Percentiles rank a stretch among this genome's conserved stretches.
These are phyloP conservation scores for Neonectria neomacrospora DNA, from an alignment of 2,329 filamentous ascomycete species.

Conservation along the genomic window DNA sequence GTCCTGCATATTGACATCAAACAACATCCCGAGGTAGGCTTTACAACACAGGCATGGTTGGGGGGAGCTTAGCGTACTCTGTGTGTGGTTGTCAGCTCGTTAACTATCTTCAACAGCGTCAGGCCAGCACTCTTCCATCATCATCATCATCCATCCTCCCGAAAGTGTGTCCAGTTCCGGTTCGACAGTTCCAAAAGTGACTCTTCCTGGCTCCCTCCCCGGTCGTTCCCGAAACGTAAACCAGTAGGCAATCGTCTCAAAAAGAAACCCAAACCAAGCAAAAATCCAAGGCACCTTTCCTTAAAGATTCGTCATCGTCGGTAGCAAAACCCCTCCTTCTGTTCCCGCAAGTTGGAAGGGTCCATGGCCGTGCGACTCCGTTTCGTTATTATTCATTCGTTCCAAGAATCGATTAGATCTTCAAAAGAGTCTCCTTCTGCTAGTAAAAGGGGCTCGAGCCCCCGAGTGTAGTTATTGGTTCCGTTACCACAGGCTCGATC, in stretches of 20 bases:
- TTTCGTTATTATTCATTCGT: slow-evolving; percentile 19
- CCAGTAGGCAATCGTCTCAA: slow-evolving; percentile 21
- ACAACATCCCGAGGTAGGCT: background rate
- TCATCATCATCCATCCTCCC: slow-evolving; percentile 21
- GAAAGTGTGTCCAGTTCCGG: slow-evolving; percentile 25
- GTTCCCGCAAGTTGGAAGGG: slow-evolving; percentile 19
- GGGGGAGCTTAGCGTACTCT: slow-evolving; percentile 21
- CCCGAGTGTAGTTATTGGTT: background rate
- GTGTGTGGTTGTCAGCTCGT: slow-evolving; percentile 19
- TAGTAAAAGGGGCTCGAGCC: background rate
- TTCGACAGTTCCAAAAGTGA: slow-evolving; percentile 23
- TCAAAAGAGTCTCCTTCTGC: slow-evolving; percentile 19
- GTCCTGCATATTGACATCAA: background rate
- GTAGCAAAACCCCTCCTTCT: slow-evolving; percentile 12
- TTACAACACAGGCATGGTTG: background rate
- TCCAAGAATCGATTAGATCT: slow-evolving; percentile 29
- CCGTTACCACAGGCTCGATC: slow-evolving; percentile 8
- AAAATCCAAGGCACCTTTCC: slow-evolving; percentile 26
- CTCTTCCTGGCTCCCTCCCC: slow-evolving; percentile 16
- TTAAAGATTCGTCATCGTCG: slow-evolving; percentile 19
- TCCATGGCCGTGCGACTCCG: slow-evolving; percentile 9
- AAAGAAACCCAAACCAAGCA: slow-evolving; percentile 20
- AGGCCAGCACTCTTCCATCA: slow-evolving; percentile 14
- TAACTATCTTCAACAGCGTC: slow-evolving; percentile 20
- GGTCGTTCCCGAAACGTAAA: slow-evolving; percentile 17